phyloP scores from a whole-genome alignment of 257 asterid species.

The Plantago ovata region DNA sequence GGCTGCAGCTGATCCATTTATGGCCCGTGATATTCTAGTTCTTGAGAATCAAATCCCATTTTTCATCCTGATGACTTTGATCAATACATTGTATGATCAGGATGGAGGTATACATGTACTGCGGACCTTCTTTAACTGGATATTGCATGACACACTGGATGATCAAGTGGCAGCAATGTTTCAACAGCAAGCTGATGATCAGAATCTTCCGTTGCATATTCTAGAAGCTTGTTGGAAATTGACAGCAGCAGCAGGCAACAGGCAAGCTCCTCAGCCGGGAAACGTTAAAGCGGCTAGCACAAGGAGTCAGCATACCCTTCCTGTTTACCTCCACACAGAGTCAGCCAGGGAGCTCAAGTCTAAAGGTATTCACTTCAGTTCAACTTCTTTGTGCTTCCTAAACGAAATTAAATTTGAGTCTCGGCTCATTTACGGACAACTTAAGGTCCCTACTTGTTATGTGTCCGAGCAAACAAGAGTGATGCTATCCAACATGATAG shows the following conservation, averaged over 20 bases:
- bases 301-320: too few relatives aligned
- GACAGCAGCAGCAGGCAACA: too few relatives aligned
- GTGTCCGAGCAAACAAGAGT: neutral
- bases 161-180: too few relatives aligned
- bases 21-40: neutral
- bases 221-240: constrained; percentile 2
- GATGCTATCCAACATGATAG: constrained; percentile 25
- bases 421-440: neutral
- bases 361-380: constrained; percentile 23
- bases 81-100: neutral
- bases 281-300: too few relatives aligned
- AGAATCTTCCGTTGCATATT: constrained; percentile 5
- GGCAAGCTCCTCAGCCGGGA: too few relatives aligned
- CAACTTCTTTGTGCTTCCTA: constrained; percentile 8
- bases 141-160: neutral
- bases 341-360: constrained; percentile 14
- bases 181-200: neutral
- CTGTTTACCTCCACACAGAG: neutral
- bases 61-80: neutral
- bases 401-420: constrained; percentile 8
- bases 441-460: constrained; percentile 3
- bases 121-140: neutral
- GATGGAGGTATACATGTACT: neutral
- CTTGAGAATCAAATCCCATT: constrained; percentile 9
- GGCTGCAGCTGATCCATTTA: neutral